These are phyloP conservation scores for Clarireedia hainanense DNA, from an alignment of 2,329 filamentous ascomycete genomes.

Conservation along the genomic window DNA sequence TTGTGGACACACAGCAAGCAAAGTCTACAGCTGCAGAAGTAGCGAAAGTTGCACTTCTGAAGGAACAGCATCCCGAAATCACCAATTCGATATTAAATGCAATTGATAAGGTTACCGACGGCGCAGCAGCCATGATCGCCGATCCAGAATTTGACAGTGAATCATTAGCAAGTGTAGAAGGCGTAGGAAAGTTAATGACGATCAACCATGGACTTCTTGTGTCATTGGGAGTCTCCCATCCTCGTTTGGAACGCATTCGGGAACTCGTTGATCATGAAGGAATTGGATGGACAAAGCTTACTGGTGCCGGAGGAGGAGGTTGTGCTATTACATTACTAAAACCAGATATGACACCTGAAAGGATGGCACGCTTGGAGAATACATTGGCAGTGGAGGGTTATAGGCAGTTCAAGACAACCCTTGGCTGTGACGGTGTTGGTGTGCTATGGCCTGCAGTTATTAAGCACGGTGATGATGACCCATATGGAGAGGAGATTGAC, in stretches of 20 bases:
- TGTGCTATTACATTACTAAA: constrained; percentile 89
- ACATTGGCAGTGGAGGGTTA: constrained; percentile 67
- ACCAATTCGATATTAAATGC: constrained; percentile 76
- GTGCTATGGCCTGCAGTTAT: constrained; percentile 90
- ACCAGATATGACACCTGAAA: constrained; percentile 49
- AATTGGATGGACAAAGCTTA: constrained; percentile 96
- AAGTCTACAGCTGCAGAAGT: constrained; percentile 84
- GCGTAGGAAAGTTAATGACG: constrained; percentile 79
- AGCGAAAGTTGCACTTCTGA: constrained; percentile 71
- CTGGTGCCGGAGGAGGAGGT: constrained; percentile 88
- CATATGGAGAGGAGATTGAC: constrained; percentile 86
- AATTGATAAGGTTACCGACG: constrained; percentile 65
- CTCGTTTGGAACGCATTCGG: constrained; percentile 81
- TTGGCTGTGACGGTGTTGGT: constrained; percentile 89
- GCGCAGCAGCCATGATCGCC: constrained; percentile 46
- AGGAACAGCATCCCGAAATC: constrained; percentile 63
- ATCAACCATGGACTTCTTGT: constrained; percentile 91
- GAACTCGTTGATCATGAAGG: constrained; percentile 84
- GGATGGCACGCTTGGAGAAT: constrained; percentile 54
- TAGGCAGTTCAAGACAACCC: constrained; percentile 75
- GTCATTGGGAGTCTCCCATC: constrained; percentile 91
- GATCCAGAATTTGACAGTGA: constrained; percentile 60
- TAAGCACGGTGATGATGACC: constrained; percentile 71
- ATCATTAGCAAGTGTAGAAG: constrained; percentile 55
- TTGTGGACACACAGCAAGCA: constrained; percentile 82